Conservation (phyloP, 2,329 filamentous ascomycete species). For the Thermothelomyces thermophilus region DNA sequence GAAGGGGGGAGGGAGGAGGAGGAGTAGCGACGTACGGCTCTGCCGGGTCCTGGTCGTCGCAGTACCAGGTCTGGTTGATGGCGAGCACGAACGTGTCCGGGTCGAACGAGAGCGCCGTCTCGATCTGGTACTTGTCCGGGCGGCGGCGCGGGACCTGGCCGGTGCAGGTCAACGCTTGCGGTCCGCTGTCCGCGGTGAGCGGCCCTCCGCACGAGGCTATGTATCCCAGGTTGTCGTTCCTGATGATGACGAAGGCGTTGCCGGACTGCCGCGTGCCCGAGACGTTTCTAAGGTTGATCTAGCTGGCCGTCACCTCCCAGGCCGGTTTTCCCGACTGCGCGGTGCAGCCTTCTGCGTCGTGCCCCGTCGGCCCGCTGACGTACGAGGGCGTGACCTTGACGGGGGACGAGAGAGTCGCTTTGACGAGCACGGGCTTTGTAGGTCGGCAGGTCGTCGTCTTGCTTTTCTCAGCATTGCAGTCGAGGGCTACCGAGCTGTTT, state of each 20-base stretch:
- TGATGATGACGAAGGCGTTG: slow-evolving; percentile 13
- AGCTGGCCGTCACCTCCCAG: slow-evolving; percentile 19
- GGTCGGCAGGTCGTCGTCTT: slow-evolving; percentile 6
- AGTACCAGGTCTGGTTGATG: slow-evolving; percentile 26
- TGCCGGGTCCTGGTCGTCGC: slow-evolving; percentile 21
- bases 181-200: background rate
- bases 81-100: slow-evolving; percentile 13
- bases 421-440: slow-evolving; percentile 18
- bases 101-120: slow-evolving; percentile 17
- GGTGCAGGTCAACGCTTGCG: slow-evolving; percentile 1
- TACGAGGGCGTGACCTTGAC: slow-evolving; percentile 22
- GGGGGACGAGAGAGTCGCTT: slow-evolving; percentile 19
- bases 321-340: slow-evolving; percentile 14
- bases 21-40: slow-evolving; percentile 18
- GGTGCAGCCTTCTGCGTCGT: slow-evolving; percentile 21
- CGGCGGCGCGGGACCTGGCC: slow-evolving; percentile 4
- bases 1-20: background rate
- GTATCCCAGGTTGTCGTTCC: slow-evolving; percentile 10
- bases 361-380: slow-evolving; percentile 21
- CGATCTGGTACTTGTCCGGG: slow-evolving; percentile 15
- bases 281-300: slow-evolving; percentile 16
- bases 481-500: slow-evolving; percentile 15
- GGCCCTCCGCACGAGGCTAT: slow-evolving; percentile 10
- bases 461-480: slow-evolving; percentile 3
- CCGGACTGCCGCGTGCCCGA: slow-evolving; percentile 5